phyloP scores from a whole-genome alignment of 2,329 filamentous ascomycete species.

The Fusarium palustre region DNA sequence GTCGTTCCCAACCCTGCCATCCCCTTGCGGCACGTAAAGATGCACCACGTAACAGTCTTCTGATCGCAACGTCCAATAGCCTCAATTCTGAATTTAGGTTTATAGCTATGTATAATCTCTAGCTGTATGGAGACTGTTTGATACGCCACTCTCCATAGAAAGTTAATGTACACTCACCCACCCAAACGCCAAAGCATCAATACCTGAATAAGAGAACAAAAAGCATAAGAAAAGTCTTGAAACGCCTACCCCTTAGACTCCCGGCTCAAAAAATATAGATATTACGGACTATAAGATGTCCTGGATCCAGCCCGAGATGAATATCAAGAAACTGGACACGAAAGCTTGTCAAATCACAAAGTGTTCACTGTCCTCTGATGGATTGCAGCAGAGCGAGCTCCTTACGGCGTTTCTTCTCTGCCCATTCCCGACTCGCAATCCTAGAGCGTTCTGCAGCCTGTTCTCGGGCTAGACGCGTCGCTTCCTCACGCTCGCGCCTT shows the following conservation, averaged over 20 bases:
- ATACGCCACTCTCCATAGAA: constrained; percentile 12
- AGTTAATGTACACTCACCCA: constrained; percentile 24
- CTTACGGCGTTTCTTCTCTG: constrained; percentile 66
- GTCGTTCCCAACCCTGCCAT: not conserved
- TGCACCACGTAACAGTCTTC: not conserved
- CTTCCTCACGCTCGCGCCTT: constrained; percentile 64
- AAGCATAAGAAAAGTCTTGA: constrained; percentile 31
- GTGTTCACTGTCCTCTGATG: constrained; percentile 10
- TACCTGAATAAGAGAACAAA: constrained; percentile 30
- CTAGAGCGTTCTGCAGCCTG: constrained; percentile 72
- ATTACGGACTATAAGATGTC: not conserved
- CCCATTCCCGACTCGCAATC: constrained; percentile 70
- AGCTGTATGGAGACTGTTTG: not conserved
- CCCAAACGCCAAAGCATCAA: constrained; percentile 29
- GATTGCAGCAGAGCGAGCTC: constrained; percentile 43
- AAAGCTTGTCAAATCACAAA: not conserved
- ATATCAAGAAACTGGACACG: not conserved
- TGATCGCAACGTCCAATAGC: not conserved
- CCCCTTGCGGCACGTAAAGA: not conserved
- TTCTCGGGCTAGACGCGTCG: constrained; percentile 66
- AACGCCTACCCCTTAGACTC: constrained; percentile 41
- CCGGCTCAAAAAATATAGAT: constrained; percentile 23
- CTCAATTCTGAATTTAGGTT: constrained; percentile 30
- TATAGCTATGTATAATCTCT: constrained; percentile 27
- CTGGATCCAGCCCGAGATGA: not conserved